Evolutionary conservation across 1,139 yeast species (phyloP), one percentile per base, ranked within the genome.

Genomic region (Petasospora fabianii): DNA sequence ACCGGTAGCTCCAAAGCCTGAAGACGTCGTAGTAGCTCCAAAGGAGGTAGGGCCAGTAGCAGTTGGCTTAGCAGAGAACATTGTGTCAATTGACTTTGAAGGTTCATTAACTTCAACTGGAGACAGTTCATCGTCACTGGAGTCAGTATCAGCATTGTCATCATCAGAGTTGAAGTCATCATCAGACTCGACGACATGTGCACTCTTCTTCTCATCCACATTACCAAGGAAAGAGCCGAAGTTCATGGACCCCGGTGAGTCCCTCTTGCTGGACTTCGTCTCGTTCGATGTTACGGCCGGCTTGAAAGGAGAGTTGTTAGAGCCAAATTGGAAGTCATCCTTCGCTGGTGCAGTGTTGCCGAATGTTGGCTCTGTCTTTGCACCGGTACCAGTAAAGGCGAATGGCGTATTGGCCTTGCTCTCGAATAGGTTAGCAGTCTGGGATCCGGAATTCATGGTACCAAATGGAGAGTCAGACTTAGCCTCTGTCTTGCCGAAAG

Each of bases 211-310:
- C 10, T 32, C 33, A 5, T 18, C 20, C n/a, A 38, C 37, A 11
- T 41, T 38, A 12, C 22, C 27, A 13, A 46, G 35, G 35, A 41
- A 44, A n/a, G 41, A 41, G 15, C 38, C 46, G 37, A 39, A 33
- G 15, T 31, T 30, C 35, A 37, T 16, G 22, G 31, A 24, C 6
- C 6, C n/a, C n/a, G n/a, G n/a, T n/a, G n/a, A n/a, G n/a, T n/a
- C n/a, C n/a, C n/a, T n/a, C n/a, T n/a, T n/a, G n/a, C n/a, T n/a
- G n/a, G n/a, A n/a, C n/a, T n/a, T n/a, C n/a, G n/a, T n/a, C n/a
- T n/a, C n/a, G n/a, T n/a, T n/a, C n/a, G n/a, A n/a, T n/a, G n/a
- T 24, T 24, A 24, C n/a, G n/a, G 27, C n/a, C 6, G 27, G n/a
- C n/a, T 24, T n/a, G n/a, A n/a, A n/a, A n/a, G n/a, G n/a, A n/a